Evolutionary conservation across 257 asterid species (phyloP), one percentile per base, ranked within the genome.

Genomic region (Solanum okadae): DNA sequence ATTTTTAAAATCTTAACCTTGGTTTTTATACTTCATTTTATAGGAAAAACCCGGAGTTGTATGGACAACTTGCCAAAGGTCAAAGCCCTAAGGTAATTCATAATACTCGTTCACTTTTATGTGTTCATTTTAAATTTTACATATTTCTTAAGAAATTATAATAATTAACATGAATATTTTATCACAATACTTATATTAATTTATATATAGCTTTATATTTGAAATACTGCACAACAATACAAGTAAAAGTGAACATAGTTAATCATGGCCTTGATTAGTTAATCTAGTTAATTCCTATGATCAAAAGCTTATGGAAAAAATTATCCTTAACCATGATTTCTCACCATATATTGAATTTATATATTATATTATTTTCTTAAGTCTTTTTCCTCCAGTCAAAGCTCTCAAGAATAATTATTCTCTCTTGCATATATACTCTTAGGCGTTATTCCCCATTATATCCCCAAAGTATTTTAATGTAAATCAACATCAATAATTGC

Each of bases 81-180:
- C 94, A 92, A 79, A 92, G 92, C 52, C 94, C 94, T 71, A 92
- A 92, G 94, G 94, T 92, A 76, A 37, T 49, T 71, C 35, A 10
- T 33, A 6, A 20, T 4, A 70, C 1, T 77, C 5, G 3, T 10
- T 63, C 16, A 63, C 29, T n/a, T 63, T 63, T 63, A 63, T 5
- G 5, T n/a, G 2, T 63, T 14, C 0, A 63, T 5, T 5, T 65
- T 65, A 3, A 23, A 65, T 10, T 65, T 65, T n/a, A 4, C 2
- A 65, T 65, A 1, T 63, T 63, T 5, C 4, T 4, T n/a, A 63
- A 63, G 6, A 63, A 23, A 2, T 49, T 0, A 0, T 63, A 63
- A 63, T 23, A 0, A n/a, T 10, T 63, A n/a, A 2, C 1, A 23
- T 9, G 3, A 23, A 61, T 4, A 61, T 61, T 61, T 22, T 1